Base-by-base conservation (phyloP, 768 basidiomycete genomes). In the Panellus pusillus region DNA sequence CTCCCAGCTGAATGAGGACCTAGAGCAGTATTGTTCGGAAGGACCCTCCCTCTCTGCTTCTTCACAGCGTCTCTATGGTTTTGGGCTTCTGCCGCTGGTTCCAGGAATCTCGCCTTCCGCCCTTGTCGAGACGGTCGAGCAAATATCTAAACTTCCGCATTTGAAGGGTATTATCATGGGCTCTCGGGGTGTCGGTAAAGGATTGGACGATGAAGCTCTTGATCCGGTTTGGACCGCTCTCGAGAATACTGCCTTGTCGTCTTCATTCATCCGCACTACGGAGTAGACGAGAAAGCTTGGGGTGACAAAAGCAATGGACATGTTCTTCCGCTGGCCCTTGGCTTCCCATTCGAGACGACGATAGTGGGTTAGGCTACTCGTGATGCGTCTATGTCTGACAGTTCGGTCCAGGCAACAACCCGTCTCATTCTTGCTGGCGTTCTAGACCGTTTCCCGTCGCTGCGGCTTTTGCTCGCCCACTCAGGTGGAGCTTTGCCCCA, bases 321-420 rank as follows among this genome's bases (percentile, higher is more conserved):
- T 59, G 93, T 93, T 36, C 80, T 95, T 27, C 88, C 91, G 2
- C 79, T 94, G 47, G 89, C 91, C 0, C 77, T 93, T 14, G 92
- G 93, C 1, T 94, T 95, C 70, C 92, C 92, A 3, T 87, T 94
- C 63, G 93, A 94, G 72, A 94, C 92, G 15, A 93, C 93, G 4
- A 84, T 83, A 29, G 91, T 91, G 61, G 66, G 87, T 74, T 38
- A 15, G 18, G 15, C 9, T n/a, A 15, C n/a, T 14, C 31, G 42
- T 46, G 24, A 14, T 49, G 35, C 17, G 15, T 24, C 9, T 31
- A 27, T 36, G 14, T 15, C 19, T 17, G 18, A 48, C 6, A 18
- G 29, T 38, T 44, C 28, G 20, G 11, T 27, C 27, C 55, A 81
- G 80, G 89, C 91, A 3, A 80, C 83, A 28, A 86, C 92, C 7